Percentiles rank a stretch among this genome's conserved stretches.
Conservation (phyloP, 1,139 yeast genomes). For the Debaryomyces subglobosus region DNA sequence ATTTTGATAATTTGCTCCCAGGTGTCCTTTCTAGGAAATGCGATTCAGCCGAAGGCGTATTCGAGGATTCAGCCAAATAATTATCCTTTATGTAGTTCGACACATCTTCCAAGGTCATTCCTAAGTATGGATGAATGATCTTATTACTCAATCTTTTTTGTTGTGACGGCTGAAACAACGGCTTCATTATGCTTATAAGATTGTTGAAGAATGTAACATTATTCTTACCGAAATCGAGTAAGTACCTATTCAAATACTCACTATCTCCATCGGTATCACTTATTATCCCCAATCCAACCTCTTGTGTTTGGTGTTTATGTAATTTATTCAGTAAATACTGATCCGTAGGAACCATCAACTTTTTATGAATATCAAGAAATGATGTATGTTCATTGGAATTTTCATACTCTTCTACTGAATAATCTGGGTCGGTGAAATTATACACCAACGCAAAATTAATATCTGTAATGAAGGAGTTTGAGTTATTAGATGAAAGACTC, state of each 20-base stretch:
- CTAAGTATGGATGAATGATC: conserved; percentile 24
- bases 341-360: conserved; percentile 43
- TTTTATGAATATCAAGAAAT: conserved; percentile 38
- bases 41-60: conserved; percentile 1
- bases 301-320: conserved; percentile 21
- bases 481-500: conserved; percentile 44
- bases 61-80: conserved; percentile 17
- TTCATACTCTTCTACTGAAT: conserved; percentile 27
- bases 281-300: conserved; percentile 29
- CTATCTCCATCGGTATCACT: conserved; percentile 14
- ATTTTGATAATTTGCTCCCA: conserved; percentile 5
- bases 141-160: conserved; percentile 24
- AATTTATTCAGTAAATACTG: conserved; percentile 35
- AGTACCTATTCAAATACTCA: conserved; percentile 14
- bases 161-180: conserved; percentile 29
- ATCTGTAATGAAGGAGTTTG: conserved; percentile 44
- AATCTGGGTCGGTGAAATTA: conserved; percentile 44
- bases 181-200: conserved; percentile 24
- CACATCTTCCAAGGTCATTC: conserved; percentile 36
- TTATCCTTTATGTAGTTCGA: conserved; percentile 30
- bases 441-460: conserved; percentile 36
- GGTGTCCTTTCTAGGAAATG: conserved; percentile 9
- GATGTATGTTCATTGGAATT: conserved; percentile 27
- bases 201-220: conserved; percentile 28
- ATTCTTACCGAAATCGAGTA: conserved; percentile 21